Conservation (phyloP, 2,329 filamentous ascomycete species). For the Alternaria angustiovoidea region DNA sequence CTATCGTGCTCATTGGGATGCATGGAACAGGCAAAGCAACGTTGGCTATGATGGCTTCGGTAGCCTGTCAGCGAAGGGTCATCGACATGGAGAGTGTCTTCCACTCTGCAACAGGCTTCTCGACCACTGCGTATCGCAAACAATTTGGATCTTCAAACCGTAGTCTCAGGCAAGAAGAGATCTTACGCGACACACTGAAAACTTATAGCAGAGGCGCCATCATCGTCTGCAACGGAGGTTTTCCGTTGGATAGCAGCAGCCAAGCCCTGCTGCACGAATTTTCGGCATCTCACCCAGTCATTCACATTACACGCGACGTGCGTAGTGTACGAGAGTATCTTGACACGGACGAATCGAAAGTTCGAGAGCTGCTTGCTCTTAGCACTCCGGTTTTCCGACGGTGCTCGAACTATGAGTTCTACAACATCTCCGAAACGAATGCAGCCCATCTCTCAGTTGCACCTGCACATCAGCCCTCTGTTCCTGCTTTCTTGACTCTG, state of each 20-base stretch:
- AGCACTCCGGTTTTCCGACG: constrained; percentile 67
- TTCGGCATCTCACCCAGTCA: constrained; percentile 71
- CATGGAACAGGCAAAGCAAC: constrained; percentile 80
- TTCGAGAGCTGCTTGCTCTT: constrained; percentile 65
- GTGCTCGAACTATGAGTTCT: constrained; percentile 78
- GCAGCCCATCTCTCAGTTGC: constrained; percentile 30
- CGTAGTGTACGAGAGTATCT: constrained; percentile 71
- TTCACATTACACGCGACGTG: constrained; percentile 72
- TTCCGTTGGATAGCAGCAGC: constrained; percentile 69
- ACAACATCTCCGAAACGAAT: constrained; percentile 70
- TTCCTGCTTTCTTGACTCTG: constrained; percentile 69
- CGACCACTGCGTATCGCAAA: constrained; percentile 69
- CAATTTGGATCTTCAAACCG: constrained; percentile 69
- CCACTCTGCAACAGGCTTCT: constrained; percentile 67
- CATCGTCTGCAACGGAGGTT: constrained; percentile 72
- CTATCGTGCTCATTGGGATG: constrained; percentile 75
- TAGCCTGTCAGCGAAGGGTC: constrained; percentile 71
- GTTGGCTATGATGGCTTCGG: constrained; percentile 76
- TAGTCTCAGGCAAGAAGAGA: constrained; percentile 67
- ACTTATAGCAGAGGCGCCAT: constrained; percentile 67
- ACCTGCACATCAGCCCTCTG: constrained; percentile 46
- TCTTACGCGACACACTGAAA: constrained; percentile 68
- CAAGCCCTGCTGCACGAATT: constrained; percentile 70
- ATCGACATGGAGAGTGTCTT: constrained; percentile 75
- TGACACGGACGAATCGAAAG: constrained; percentile 60